Evolutionary conservation across 768 basidiomycete species (phyloP).

Genomic region (Phlebiopsis gigantea): DNA sequence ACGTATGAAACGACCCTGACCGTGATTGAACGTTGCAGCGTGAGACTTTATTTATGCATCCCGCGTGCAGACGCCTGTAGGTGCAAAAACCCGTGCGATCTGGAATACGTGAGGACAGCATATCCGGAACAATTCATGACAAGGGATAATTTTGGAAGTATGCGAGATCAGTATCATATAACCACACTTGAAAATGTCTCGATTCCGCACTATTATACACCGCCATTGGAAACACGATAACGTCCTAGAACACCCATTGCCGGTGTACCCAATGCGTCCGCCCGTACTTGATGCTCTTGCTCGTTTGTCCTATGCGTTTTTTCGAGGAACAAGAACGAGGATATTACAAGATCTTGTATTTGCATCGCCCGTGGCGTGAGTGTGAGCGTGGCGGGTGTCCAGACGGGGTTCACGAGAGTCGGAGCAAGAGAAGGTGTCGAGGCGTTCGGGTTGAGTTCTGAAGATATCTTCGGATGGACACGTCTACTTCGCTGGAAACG

Average conservation of each 20-base stretch:
- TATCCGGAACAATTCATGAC: no score
- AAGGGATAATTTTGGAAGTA: no score
- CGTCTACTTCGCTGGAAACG: conserved; percentile 3
- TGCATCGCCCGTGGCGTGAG: conserved; percentile 28
- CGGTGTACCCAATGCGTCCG: conserved; percentile 14
- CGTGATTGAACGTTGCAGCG: not conserved
- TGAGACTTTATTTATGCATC: no score
- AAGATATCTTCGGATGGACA: not conserved
- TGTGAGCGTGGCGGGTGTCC: conserved; percentile 27
- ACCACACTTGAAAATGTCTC: no score
- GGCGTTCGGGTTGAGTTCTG: not conserved
- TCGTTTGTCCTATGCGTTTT: conserved; percentile 32
- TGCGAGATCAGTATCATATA: no score
- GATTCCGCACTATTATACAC: not conserved
- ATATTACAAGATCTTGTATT: conserved; percentile 32
- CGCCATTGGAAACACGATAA: not conserved
- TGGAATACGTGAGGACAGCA: no score
- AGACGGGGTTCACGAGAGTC: conserved; percentile 15
- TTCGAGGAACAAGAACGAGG: conserved; percentile 38
- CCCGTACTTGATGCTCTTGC: conserved; percentile 18
- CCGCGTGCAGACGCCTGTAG: no score
- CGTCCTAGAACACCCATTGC: not conserved
- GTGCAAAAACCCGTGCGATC: no score
- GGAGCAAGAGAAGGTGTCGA: conserved; percentile 3
- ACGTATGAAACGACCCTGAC: not conserved